These are phyloP conservation scores for Xerocomus spinulosus DNA, from an alignment of 768 basidiomycete genomes.

Conservation along the genomic window DNA sequence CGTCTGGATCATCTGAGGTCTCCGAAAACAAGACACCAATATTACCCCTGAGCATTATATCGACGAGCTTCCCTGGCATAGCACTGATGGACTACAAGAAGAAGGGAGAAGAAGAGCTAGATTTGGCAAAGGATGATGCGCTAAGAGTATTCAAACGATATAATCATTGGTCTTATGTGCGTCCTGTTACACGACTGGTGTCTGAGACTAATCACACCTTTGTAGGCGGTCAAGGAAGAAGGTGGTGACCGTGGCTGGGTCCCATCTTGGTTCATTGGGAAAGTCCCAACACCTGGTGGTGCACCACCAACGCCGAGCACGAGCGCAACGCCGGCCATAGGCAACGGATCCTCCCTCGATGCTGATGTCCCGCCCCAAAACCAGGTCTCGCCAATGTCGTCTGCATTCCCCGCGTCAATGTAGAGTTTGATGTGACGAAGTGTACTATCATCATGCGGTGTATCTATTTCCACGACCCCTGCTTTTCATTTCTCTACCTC, in stretches of 20 bases:
- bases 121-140: constrained; percentile 82
- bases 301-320: constrained; percentile 48
- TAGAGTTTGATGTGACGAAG: constrained; percentile 21
- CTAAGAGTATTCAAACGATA: constrained; percentile 95
- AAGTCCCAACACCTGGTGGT: constrained; percentile 49
- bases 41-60: constrained; percentile 84
- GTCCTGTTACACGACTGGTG: constrained; percentile 19
- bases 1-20: constrained; percentile 38
- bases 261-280: constrained; percentile 96
- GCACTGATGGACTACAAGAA: constrained; percentile 96
- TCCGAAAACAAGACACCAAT: constrained; percentile 67
- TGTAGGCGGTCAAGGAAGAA: constrained; percentile 87
- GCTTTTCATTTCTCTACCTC: constrained; percentile 13
- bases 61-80: constrained; percentile 95
- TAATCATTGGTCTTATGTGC: constrained; percentile 94
- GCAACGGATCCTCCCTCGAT: constrained; percentile 28
- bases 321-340: constrained; percentile 36
- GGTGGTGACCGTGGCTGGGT: constrained; percentile 96
- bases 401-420: constrained; percentile 58
- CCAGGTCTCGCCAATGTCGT: constrained; percentile 74
- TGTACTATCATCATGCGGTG: constrained; percentile 10
- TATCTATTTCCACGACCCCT: constrained; percentile 21
- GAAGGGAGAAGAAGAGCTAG: constrained; percentile 90
- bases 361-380: constrained; percentile 42
- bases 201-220: constrained; percentile 5